Percentiles rank a stretch among this genome's conserved stretches.
Conservation (phyloP, 441 rosid species). For the Brassica hybrid region DNA sequence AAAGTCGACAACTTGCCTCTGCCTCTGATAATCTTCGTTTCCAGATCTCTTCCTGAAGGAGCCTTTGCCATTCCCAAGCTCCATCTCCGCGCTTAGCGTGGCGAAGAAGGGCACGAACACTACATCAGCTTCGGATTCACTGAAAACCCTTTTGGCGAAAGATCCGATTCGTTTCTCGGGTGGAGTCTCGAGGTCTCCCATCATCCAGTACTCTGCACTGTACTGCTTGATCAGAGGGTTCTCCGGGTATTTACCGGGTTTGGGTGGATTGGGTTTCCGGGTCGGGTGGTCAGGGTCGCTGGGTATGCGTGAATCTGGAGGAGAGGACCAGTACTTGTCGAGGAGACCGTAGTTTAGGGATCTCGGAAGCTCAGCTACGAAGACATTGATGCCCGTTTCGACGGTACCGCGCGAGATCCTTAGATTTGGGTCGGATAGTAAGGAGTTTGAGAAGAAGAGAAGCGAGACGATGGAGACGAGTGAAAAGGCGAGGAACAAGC, state of each 20-base stretch:
- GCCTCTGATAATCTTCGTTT: slow-evolving; percentile 77
- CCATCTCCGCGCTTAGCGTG: slow-evolving; percentile 85
- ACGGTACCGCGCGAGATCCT: slow-evolving; percentile 25
- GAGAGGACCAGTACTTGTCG: slow-evolving; percentile 64
- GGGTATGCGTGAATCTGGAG: slow-evolving; percentile 68
- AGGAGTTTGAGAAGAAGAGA: slow-evolving; percentile 33
- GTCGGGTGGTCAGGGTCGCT: slow-evolving; percentile 39
- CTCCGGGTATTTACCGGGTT: slow-evolving; percentile 52
- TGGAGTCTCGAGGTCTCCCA: slow-evolving; percentile 77
- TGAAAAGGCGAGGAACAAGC: slow-evolving; percentile 46
- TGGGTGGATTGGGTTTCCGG: slow-evolving; percentile 28
- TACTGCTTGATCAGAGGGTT: slow-evolving; percentile 89
- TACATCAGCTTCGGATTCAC: slow-evolving; percentile 67
- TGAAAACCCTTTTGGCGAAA: slow-evolving; percentile 65
- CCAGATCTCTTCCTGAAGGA: slow-evolving; percentile 69
- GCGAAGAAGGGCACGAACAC: slow-evolving; percentile 89
- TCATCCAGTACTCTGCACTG: slow-evolving; percentile 94
- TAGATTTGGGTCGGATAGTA: slow-evolving; percentile 13
- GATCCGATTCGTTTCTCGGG: slow-evolving; percentile 49
- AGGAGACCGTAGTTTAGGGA: slow-evolving; percentile 79
- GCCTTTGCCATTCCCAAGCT: slow-evolving; percentile 70
- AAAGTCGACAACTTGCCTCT: slow-evolving; percentile 65
- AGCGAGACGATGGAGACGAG: slow-evolving; percentile 47
- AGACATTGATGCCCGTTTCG: slow-evolving; percentile 60
- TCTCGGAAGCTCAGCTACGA: slow-evolving; percentile 73